Evolutionary conservation across 495 filamentous ascomycete species (phyloP).

Genomic region (Pyrenula massariospora): DNA sequence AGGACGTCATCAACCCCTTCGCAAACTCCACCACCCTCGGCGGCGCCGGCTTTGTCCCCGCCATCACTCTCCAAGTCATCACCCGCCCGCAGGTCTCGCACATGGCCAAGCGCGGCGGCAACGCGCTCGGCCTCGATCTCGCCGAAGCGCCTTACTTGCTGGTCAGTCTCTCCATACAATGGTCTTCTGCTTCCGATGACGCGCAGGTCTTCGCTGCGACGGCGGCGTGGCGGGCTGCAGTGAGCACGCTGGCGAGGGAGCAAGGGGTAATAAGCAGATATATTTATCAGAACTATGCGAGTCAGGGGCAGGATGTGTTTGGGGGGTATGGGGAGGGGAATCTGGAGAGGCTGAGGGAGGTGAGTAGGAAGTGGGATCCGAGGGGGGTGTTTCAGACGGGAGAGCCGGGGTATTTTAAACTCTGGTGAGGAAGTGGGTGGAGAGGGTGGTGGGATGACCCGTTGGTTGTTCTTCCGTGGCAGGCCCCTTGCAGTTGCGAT

Average conservation of each 20-base stretch:
- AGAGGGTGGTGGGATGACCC: too few relatives aligned
- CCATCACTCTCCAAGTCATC: constrained; percentile 37
- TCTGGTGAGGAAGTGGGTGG: constrained; percentile 4
- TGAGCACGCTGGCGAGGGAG: constrained; percentile 16
- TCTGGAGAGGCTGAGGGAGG: constrained; percentile 14
- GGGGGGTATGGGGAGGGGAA: constrained; percentile 24
- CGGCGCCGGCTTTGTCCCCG: constrained; percentile 21
- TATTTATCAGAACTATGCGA: constrained; percentile 45
- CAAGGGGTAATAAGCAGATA: constrained; percentile 35
- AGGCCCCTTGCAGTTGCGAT: too few relatives aligned
- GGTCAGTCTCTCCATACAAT: constrained; percentile 22
- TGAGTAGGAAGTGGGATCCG: constrained; percentile 28
- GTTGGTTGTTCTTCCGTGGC: too few relatives aligned
- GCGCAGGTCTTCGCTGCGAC: constrained; percentile 4
- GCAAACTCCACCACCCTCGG: constrained; percentile 15
- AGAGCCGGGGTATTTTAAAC: constrained; percentile 31
- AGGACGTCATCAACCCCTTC: constrained; percentile 19
- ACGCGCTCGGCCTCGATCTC: constrained; percentile 36
- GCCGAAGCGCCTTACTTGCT: constrained; percentile 25
- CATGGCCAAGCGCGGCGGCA: constrained; percentile 33
- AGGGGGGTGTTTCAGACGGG: constrained; percentile 21
- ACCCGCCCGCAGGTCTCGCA: constrained; percentile 23
- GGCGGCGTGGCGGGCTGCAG: not conserved
- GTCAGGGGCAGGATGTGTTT: constrained; percentile 25
- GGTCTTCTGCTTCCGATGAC: constrained; percentile 23